A percentile compares a stretch with the other conserved stretches of the same genome.
These are phyloP conservation scores for Aspergillus brunneoviolaceus DNA, from an alignment of 2,329 filamentous ascomycete genomes.

Conservation along the genomic window DNA sequence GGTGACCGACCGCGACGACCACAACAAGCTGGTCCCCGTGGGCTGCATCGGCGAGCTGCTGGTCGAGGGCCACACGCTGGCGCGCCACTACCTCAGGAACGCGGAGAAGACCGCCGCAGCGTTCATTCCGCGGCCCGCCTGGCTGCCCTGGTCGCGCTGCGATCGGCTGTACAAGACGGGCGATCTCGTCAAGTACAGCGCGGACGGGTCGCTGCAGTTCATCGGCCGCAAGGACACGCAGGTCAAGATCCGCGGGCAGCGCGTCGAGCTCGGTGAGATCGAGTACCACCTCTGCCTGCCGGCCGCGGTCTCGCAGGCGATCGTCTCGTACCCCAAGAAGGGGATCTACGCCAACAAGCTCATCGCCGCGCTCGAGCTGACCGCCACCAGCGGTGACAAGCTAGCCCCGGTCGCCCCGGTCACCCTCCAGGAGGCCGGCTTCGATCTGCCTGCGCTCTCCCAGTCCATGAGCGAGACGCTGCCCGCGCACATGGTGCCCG, in stretches of 20 bases:
- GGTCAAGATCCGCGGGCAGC: slow-evolving; percentile 25
- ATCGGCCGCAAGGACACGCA: slow-evolving; percentile 18
- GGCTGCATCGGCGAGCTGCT: slow-evolving; percentile 24
- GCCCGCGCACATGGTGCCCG: slow-evolving; percentile 40
- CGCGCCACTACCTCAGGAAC: slow-evolving; percentile 34
- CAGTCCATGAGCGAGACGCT: slow-evolving; percentile 30
- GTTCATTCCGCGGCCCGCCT: slow-evolving; percentile 23
- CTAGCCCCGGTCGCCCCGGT: slow-evolving; percentile 2
- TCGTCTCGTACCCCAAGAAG: slow-evolving; percentile 11
- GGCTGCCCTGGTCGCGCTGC: slow-evolving; percentile 10
- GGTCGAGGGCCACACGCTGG: slow-evolving; percentile 33
- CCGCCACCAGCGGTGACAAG: slow-evolving; percentile 3
- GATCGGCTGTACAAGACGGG: slow-evolving; percentile 21
- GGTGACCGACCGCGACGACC: slow-evolving; percentile 32
- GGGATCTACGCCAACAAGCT: slow-evolving; percentile 14
- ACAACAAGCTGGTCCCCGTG: slow-evolving; percentile 15
- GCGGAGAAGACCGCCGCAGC: slow-evolving; percentile 24
- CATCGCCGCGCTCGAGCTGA: slow-evolving; percentile 12
- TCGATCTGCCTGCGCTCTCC: slow-evolving; percentile 7
- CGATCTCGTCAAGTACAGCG: slow-evolving; percentile 18
- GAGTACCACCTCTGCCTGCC: slow-evolving; percentile 13
- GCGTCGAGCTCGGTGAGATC: slow-evolving; percentile 21
- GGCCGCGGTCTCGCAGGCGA: slow-evolving; percentile 1
- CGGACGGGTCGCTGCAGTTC: slow-evolving; percentile 20
- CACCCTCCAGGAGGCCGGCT: slow-evolving; percentile 6